A percentile compares a stretch with the other conserved stretches of the same genome.
phyloP scores from a whole-genome alignment of 805 yeast species.

The Yarrowia yakushimensis region DNA sequence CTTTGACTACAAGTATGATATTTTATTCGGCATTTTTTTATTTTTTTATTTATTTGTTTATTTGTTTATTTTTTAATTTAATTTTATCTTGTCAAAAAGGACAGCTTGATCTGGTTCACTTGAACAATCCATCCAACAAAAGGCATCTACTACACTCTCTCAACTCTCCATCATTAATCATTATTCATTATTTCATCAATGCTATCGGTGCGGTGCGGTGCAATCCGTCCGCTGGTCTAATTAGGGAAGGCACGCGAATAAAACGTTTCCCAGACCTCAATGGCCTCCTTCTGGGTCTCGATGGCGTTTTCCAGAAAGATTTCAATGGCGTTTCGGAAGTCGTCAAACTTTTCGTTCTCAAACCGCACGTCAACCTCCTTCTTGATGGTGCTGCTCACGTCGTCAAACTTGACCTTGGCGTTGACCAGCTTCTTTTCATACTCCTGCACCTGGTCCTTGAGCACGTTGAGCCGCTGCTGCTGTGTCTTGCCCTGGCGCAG shows the following conservation, averaged over 20 bases:
- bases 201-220: neutral
- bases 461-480: conserved; percentile 56
- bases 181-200: conserved; percentile 23
- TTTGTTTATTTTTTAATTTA: no score
- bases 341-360: conserved; percentile 72
- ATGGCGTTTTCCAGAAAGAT: conserved; percentile 84
- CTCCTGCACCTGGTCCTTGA: conserved; percentile 57
- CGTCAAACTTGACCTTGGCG: conserved; percentile 59
- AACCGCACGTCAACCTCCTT: conserved; percentile 57
- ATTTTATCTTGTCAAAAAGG: no score
- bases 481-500: conserved; percentile 49
- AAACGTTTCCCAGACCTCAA: conserved; percentile 52
- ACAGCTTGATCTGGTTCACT: no score
- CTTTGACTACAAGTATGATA: no score
- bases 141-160: neutral
- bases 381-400: conserved; percentile 62
- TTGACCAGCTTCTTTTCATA: conserved; percentile 52
- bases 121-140: no score
- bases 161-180: conserved; percentile 6
- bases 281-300: conserved; percentile 84
- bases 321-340: conserved; percentile 85
- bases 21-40: no score
- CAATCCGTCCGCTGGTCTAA: neutral
- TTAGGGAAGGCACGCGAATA: conserved; percentile 41
- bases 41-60: no score